Percentiles rank a stretch among this genome's conserved stretches.
phyloP scores from a whole-genome alignment of 2,329 filamentous ascomycete species.

The Emergomyces orientalis region DNA sequence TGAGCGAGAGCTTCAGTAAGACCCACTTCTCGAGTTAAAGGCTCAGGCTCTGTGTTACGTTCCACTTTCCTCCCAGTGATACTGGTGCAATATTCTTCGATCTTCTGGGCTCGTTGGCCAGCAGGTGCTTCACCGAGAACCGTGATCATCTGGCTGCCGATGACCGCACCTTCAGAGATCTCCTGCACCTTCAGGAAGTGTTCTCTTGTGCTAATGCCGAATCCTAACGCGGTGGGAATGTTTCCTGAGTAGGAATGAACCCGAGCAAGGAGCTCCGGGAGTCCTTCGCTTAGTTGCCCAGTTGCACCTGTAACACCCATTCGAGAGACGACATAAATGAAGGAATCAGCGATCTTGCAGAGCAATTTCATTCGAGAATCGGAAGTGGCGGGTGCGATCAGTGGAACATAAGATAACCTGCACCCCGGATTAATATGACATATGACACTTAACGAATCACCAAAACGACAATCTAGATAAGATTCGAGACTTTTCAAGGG shows the following conservation, averaged over 20 bases:
- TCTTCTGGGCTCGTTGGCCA: conserved; percentile 59
- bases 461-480: background rate
- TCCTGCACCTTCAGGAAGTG: conserved; percentile 80
- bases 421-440: background rate
- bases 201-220: conserved; percentile 89
- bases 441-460: conserved; percentile 2
- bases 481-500: background rate
- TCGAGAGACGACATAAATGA: conserved; percentile 96
- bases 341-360: conserved; percentile 93
- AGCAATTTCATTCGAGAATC: conserved; percentile 90
- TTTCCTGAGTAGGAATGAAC: conserved; percentile 91
- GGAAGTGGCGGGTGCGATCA: conserved; percentile 89
- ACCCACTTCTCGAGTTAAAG: conserved; percentile 55
- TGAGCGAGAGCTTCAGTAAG: conserved; percentile 59
- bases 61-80: conserved; percentile 51
- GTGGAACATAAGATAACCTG: conserved; percentile 86
- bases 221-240: conserved; percentile 84
- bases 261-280: conserved; percentile 70
- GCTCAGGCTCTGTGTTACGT: conserved; percentile 35
- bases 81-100: conserved; percentile 78
- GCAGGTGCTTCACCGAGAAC: conserved; percentile 60
- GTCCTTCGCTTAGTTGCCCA: conserved; percentile 67
- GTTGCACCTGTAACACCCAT: conserved; percentile 94
- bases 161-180: conserved; percentile 87
- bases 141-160: conserved; percentile 89